Evolutionary conservation across 140 eudicot genomes (phyloP).

Genomic region (Anethum foeniculum): DNA sequence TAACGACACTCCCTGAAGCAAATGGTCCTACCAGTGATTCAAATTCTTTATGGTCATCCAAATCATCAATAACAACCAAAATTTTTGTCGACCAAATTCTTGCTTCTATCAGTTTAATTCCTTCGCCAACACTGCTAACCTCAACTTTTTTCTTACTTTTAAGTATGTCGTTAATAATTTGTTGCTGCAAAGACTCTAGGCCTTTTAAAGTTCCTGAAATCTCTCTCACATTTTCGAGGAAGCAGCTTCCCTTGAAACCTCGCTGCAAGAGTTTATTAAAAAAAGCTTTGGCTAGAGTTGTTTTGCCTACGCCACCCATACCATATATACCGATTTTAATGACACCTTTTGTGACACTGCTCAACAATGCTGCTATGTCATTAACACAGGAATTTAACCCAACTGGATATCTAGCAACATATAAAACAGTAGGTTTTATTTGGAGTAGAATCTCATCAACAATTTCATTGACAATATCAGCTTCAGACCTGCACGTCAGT

Average conservation of each 20-base stretch:
- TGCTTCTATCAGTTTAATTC: background rate
- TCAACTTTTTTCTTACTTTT: background rate
- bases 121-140: background rate
- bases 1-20: background rate
- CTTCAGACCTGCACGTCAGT: background rate
- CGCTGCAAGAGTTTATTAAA: background rate
- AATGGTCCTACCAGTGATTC: background rate
- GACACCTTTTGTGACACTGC: too few species aligned
- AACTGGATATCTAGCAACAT: background rate
- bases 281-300: slow-evolving; percentile 6
- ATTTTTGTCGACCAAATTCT: background rate
- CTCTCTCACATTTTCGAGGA: slow-evolving; percentile 6
- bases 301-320: background rate
- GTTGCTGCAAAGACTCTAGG: background rate
- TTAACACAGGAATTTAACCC: too few species aligned
- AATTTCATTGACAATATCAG: slow-evolving; percentile 2
- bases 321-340: too few species aligned
- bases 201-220: background rate
- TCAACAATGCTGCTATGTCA: too few species aligned
- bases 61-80: background rate
- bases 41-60: background rate
- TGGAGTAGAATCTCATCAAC: background rate
- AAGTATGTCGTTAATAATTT: background rate
- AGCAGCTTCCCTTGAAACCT: slow-evolving; percentile 1
- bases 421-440: background rate